Evolutionary conservation across 192 early-diverging fungal genomes (phyloP).

Genomic region (Entomortierella chlamydospora): DNA sequence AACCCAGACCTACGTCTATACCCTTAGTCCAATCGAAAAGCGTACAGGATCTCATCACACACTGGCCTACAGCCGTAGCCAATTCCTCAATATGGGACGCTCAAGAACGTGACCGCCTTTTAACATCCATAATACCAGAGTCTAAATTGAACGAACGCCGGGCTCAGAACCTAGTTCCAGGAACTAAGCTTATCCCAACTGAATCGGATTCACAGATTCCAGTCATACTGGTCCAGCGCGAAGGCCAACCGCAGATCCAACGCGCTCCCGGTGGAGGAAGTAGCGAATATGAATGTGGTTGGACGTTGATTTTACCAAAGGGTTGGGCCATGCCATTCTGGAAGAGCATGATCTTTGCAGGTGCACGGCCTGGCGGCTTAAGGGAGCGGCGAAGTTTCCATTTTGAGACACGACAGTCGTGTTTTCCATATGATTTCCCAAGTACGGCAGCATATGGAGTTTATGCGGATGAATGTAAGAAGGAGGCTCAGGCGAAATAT

Average conservation of each 20-base stretch:
- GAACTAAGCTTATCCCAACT: constrained; percentile 67
- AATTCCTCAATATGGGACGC: constrained; percentile 70
- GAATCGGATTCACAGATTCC: constrained; percentile 77
- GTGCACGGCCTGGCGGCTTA: constrained; percentile 83
- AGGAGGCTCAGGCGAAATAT: constrained; percentile 63
- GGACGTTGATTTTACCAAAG: constrained; percentile 85
- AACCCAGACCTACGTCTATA: constrained; percentile 45
- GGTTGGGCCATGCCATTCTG: constrained; percentile 90
- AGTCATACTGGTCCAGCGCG: constrained; percentile 84
- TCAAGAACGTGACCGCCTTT: constrained; percentile 50
- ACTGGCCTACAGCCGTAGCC: constrained; percentile 70
- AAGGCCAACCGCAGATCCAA: constrained; percentile 40
- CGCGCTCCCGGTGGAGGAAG: constrained; percentile 40
- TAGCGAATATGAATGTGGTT: constrained; percentile 72
- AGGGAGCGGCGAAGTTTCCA: constrained; percentile 76
- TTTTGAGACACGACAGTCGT: constrained; percentile 81
- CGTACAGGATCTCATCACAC: constrained; percentile 57
- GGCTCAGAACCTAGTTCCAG: constrained; percentile 74
- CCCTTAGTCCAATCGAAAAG: constrained; percentile 33
- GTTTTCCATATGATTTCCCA: constrained; percentile 89
- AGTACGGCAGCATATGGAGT: constrained; percentile 74
- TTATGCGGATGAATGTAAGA: constrained; percentile 57
- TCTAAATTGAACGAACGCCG: constrained; percentile 54
- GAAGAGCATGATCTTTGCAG: constrained; percentile 90
- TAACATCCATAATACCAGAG: constrained; percentile 35